Conservation (phyloP, 345 rosid genomes). For the Lepidium aucheri region DNA sequence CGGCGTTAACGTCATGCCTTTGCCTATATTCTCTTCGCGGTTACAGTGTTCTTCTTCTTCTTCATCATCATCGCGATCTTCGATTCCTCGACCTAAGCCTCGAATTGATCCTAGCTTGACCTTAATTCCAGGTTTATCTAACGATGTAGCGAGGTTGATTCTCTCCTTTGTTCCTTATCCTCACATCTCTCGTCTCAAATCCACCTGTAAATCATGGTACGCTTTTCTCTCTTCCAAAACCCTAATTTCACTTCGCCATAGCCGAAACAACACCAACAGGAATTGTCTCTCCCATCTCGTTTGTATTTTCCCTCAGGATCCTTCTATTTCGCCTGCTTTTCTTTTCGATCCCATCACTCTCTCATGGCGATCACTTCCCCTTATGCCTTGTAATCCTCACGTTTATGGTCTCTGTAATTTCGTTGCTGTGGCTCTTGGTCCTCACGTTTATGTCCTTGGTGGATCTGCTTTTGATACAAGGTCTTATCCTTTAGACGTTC, state of each 20-base stretch:
- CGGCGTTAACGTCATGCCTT: not conserved
- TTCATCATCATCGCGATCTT: slow-evolving; percentile 13
- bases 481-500: slow-evolving; percentile 76
- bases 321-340: slow-evolving; percentile 64
- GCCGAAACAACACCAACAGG: not conserved
- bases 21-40: slow-evolving; percentile 23
- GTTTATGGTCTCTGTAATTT: slow-evolving; percentile 87
- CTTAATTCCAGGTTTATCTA: slow-evolving; percentile 70
- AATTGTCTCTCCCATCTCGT: slow-evolving; percentile 49
- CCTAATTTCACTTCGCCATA: slow-evolving; percentile 53
- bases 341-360: slow-evolving; percentile 65
- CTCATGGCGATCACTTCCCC: slow-evolving; percentile 75
- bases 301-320: slow-evolving; percentile 82
- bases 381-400: slow-evolving; percentile 70
- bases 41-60: slow-evolving; percentile 11
- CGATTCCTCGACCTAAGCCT: slow-evolving; percentile 4
- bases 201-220: slow-evolving; percentile 65
- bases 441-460: slow-evolving; percentile 64
- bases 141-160: slow-evolving; percentile 50
- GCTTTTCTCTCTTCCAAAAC: slow-evolving; percentile 62
- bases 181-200: slow-evolving; percentile 66
- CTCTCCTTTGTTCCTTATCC: slow-evolving; percentile 66
- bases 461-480: slow-evolving; percentile 86
- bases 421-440: slow-evolving; percentile 59
- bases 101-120: slow-evolving; percentile 30